Evolutionary conservation across 495 filamentous ascomycete genomes (phyloP).

Genomic region (Talaromyces liani): DNA sequence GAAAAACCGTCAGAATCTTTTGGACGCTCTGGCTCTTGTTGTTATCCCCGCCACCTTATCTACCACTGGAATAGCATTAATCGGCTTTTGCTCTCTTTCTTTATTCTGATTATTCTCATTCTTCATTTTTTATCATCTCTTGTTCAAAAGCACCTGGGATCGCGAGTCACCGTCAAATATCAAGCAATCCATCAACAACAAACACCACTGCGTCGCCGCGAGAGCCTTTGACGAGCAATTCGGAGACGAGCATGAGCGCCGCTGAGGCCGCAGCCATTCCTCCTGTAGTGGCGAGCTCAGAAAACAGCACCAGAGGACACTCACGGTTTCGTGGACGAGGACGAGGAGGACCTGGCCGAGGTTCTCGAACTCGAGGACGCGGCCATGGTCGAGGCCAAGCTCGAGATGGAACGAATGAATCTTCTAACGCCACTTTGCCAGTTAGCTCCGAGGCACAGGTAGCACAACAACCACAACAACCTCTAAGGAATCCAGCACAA

Average conservation of each 20-base stretch:
- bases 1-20: constrained; percentile 1
- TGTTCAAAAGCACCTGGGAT: background rate
- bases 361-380: constrained; percentile 15
- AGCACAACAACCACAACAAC: background rate
- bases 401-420: constrained; percentile 7
- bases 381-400: constrained; percentile 14
- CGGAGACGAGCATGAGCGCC: background rate
- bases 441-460: background rate
- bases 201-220: constrained; percentile 19
- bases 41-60: constrained; percentile 1
- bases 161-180: background rate
- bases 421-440: background rate
- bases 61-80: background rate
- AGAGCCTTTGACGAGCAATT: background rate
- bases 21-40: background rate
- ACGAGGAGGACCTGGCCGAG: constrained; percentile 16
- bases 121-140: background rate
- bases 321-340: constrained; percentile 23
- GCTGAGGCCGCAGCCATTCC: background rate
- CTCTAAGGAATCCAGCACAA: background rate
- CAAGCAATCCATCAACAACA: constrained; percentile 17
- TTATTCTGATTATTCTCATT: background rate
- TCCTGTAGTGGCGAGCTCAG: background rate
- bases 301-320: background rate
- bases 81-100: background rate